A percentile compares a stretch with the other conserved stretches of the same genome.
Conservation (phyloP, 768 basidiomycete genomes). For the Jaapia argillacea region DNA sequence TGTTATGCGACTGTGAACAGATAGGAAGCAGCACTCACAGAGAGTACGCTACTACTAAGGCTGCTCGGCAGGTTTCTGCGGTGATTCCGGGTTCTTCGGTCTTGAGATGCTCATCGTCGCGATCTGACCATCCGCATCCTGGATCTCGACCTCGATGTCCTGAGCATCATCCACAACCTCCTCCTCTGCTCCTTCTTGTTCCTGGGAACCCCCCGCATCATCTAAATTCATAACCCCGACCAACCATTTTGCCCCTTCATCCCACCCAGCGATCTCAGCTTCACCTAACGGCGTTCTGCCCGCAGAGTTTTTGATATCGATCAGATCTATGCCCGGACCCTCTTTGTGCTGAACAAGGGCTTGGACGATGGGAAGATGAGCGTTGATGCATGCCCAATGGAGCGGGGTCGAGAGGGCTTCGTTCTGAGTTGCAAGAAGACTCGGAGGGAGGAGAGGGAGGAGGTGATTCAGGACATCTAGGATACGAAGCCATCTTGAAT, state of each 20-base stretch:
- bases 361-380: conserved; percentile 55
- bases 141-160: conserved; percentile 58
- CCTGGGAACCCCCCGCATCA: conserved; percentile 28
- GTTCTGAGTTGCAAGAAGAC: conserved; percentile 56
- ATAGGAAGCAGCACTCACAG: too few species aligned
- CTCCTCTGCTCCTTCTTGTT: conserved; percentile 23
- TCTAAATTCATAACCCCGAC: conserved; percentile 75
- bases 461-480: conserved; percentile 72
- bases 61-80: not conserved
- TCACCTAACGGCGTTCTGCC: conserved; percentile 74
- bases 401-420: conserved; percentile 69
- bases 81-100: not conserved
- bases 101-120: conserved; percentile 39
- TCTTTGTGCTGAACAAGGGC: conserved; percentile 39
- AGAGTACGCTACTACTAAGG: too few species aligned
- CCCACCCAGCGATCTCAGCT: conserved; percentile 72
- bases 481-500: conserved; percentile 29
- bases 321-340: conserved; percentile 16
- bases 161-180: conserved; percentile 22
- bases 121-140: conserved; percentile 61
- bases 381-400: conserved; percentile 88
- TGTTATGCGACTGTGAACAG: too few species aligned
- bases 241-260: conserved; percentile 78
- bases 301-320: conserved; percentile 66
- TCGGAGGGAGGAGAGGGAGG: conserved; percentile 44